Percentiles rank a stretch among this genome's conserved stretches.
phyloP scores from a whole-genome alignment of 2,329 filamentous ascomycete species.

The Ophiostoma fasciatum region DNA sequence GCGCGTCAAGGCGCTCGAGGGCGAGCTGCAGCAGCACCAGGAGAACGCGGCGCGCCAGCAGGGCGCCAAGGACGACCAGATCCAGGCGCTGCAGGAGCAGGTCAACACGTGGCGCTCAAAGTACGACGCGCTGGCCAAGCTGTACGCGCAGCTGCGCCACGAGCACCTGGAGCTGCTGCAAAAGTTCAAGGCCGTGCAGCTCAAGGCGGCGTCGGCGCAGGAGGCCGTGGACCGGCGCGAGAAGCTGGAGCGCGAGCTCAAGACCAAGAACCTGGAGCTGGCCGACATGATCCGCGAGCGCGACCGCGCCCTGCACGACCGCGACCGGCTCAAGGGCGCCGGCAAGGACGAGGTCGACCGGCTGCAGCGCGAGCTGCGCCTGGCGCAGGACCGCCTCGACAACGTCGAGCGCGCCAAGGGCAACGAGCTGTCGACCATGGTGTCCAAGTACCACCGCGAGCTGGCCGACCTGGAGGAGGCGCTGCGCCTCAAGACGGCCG shows the following conservation, averaged over 20 bases:
- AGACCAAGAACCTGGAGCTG: constrained; percentile 97
- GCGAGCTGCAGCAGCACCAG: constrained; percentile 70
- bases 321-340: constrained; percentile 70
- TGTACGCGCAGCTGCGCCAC: constrained; percentile 89
- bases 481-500: constrained; percentile 71
- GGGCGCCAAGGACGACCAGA: constrained; percentile 84
- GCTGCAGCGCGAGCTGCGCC: constrained; percentile 78
- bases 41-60: constrained; percentile 75
- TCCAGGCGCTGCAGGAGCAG: constrained; percentile 84
- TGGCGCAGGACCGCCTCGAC: constrained; percentile 83
- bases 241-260: constrained; percentile 92
- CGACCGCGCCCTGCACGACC: constrained; percentile 84
- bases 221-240: constrained; percentile 91
- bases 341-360: constrained; percentile 93
- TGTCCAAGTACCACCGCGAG: constrained; percentile 92
- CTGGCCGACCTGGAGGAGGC: constrained; percentile 94
- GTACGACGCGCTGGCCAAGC: constrained; percentile 89
- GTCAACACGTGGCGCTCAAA: constrained; percentile 96
- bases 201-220: constrained; percentile 92
- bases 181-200: constrained; percentile 89
- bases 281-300: constrained; percentile 97
- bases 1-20: constrained; percentile 82
- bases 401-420: constrained; percentile 88
- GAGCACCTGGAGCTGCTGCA: constrained; percentile 91
- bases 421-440: constrained; percentile 84